Evolutionary conservation across 176 grass and related monocot genomes (phyloP).

Genomic region (Avena insularis): DNA sequence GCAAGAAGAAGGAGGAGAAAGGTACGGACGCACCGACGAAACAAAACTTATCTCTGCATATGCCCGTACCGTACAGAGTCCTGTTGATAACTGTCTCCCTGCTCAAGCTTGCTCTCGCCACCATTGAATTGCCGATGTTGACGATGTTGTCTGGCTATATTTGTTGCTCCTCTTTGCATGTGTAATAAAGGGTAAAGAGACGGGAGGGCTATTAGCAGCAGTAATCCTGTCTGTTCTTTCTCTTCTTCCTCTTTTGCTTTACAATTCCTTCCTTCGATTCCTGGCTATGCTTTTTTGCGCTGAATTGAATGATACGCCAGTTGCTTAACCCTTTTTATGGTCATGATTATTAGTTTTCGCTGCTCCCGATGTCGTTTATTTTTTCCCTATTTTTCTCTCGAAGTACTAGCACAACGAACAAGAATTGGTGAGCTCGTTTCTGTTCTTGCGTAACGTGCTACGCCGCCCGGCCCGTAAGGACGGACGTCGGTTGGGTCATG

Average conservation of each 20-base stretch:
- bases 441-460: conserved; percentile 34
- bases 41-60: not conserved
- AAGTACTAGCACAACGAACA: too few species aligned
- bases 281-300: not conserved
- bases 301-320: not conserved
- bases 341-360: not conserved
- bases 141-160: not conserved
- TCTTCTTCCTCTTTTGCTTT: not conserved
- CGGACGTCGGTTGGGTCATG: conserved; percentile 56
- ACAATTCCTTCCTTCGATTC: not conserved
- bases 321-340: not conserved
- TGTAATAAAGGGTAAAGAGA: not conserved
- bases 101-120: not conserved
- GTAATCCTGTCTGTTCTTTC: conserved; percentile 18
- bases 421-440: not conserved
- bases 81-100: not conserved
- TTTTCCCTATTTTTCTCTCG: too few species aligned
- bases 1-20: conserved; percentile 98
- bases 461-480: not conserved
- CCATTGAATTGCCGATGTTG: not conserved
- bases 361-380: too few species aligned
- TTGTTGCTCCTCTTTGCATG: conserved; percentile 18
- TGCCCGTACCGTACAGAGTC: not conserved
- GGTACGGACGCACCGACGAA: not conserved
- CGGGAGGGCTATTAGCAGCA: not conserved